Percentiles rank a stretch among this genome's conserved stretches.
phyloP scores from a whole-genome alignment of 805 yeast genomes.

The Tetrapisispora nanseiensis region DNA sequence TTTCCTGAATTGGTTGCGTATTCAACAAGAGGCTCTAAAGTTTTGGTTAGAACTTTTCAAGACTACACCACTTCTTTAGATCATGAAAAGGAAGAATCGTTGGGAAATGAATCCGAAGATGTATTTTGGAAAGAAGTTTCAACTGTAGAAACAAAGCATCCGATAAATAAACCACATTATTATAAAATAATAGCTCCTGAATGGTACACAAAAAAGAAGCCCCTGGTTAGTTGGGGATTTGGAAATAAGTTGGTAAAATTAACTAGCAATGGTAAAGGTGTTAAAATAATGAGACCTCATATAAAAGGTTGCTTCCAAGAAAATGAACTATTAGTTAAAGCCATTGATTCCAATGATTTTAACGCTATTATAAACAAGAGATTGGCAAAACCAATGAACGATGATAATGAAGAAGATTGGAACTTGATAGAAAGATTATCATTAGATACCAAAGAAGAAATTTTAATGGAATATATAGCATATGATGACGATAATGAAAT shows the following conservation, averaged over 20 bases:
- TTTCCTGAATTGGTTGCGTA: constrained; percentile 85
- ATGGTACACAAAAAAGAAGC: constrained; percentile 70
- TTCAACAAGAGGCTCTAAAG: constrained; percentile 77
- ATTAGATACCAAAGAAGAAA: constrained; percentile 39
- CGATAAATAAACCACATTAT: constrained; percentile 56
- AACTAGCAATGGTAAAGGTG: constrained; percentile 33
- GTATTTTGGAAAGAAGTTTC: constrained; percentile 81
- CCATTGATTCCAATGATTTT: constrained; percentile 48
- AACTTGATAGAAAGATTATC: constrained; percentile 43
- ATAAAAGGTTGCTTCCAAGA: constrained; percentile 28
- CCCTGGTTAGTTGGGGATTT: constrained; percentile 73
- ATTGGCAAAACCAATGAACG: constrained; percentile 32
- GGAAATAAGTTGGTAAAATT: constrained; percentile 78
- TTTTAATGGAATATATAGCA: constrained; percentile 37
- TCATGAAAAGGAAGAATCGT: constrained; percentile 12
- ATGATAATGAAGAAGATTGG: constrained; percentile 55
- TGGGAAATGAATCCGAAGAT: constrained; percentile 39
- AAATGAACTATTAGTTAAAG: constrained; percentile 38
- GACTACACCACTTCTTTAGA: constrained; percentile 35
- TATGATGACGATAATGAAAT: constrained; percentile 27
- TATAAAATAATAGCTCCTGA: constrained; percentile 67
- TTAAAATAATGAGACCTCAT: constrained; percentile 30
- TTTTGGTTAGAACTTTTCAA: constrained; percentile 75
- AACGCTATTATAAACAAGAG: constrained; percentile 45
- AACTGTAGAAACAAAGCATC: constrained; percentile 57